phyloP scores from a whole-genome alignment of 1,284 basidiomycete genomes.

The Malassezia obtusa region DNA sequence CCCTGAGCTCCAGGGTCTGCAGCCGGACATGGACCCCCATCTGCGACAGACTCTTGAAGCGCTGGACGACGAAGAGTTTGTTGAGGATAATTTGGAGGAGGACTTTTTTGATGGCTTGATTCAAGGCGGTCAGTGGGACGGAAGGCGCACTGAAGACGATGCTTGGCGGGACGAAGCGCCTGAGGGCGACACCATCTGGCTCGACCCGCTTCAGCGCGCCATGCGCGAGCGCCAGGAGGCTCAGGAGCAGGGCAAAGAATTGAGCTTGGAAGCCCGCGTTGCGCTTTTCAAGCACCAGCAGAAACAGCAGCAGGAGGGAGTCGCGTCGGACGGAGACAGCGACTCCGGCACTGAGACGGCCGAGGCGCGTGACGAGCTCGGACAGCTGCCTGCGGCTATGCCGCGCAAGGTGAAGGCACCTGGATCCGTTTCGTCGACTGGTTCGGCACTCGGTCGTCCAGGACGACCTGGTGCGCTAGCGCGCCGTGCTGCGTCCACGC shows the following conservation, averaged over 20 bases:
- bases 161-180: conserved; percentile 38
- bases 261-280: conserved; percentile 37
- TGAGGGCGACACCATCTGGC: conserved; percentile 42
- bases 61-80: conserved; percentile 75
- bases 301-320: neutral
- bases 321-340: neutral
- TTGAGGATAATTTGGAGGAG: conserved; percentile 57
- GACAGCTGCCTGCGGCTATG: conserved; percentile 18
- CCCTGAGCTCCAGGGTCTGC: conserved; percentile 59
- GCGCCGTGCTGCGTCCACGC: conserved; percentile 31
- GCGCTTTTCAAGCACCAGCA: conserved; percentile 38
- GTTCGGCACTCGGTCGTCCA: conserved; percentile 29
- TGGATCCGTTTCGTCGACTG: conserved; percentile 18
- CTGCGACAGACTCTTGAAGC: conserved; percentile 86
- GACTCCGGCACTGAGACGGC: conserved; percentile 16
- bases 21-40: conserved; percentile 94
- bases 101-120: conserved; percentile 56
- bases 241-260: conserved; percentile 16
- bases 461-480: conserved; percentile 37
- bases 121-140: conserved; percentile 50
- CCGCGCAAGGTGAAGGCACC: conserved; percentile 18
- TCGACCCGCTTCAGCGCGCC: conserved; percentile 26
- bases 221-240: conserved; percentile 18
- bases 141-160: conserved; percentile 18
- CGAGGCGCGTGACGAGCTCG: conserved; percentile 31